These are phyloP conservation scores for Arctium minus DNA, from an alignment of 129 eudicot genomes.

Conservation along the genomic window DNA sequence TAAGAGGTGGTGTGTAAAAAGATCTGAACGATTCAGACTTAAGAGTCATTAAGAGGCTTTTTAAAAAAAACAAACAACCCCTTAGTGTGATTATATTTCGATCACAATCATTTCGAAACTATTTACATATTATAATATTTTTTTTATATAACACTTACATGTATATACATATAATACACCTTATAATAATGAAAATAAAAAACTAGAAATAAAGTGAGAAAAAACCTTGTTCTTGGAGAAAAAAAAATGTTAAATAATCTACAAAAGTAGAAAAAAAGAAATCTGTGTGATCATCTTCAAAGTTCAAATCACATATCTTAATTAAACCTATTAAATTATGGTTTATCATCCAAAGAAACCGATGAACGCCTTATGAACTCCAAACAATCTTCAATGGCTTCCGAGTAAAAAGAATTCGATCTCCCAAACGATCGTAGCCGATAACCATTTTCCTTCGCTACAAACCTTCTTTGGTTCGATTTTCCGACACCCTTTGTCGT, in stretches of 20 bases:
- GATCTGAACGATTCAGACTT: no score
- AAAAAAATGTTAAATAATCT: conserved; percentile 7
- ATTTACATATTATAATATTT: no score
- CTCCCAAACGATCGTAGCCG: conserved; percentile 48
- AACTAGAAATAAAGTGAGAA: not conserved
- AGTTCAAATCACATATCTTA: conserved; percentile 6
- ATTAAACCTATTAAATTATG: conserved; percentile 11
- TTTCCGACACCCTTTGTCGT: not conserved
- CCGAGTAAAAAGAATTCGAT: conserved; percentile 85
- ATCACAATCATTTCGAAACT: no score
- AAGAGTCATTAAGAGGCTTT: no score
- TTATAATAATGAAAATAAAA: not conserved
- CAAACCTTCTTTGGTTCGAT: conserved; percentile 25
- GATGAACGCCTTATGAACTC: conserved; percentile 85
- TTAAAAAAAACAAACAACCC: no score
- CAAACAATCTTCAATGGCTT: conserved; percentile 97
- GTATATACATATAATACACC: not conserved
- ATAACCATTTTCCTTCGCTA: conserved; percentile 16
- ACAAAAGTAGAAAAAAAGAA: conserved; percentile 3
- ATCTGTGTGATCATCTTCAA: not conserved
- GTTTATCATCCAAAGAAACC: conserved; percentile 52
- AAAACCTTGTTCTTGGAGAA: not conserved
- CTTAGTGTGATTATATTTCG: no score
- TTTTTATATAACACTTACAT: not conserved
- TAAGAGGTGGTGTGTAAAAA: no score